phyloP scores from a whole-genome alignment of 169 alveolate species.

The Cryptosporidium ryanae region DNA sequence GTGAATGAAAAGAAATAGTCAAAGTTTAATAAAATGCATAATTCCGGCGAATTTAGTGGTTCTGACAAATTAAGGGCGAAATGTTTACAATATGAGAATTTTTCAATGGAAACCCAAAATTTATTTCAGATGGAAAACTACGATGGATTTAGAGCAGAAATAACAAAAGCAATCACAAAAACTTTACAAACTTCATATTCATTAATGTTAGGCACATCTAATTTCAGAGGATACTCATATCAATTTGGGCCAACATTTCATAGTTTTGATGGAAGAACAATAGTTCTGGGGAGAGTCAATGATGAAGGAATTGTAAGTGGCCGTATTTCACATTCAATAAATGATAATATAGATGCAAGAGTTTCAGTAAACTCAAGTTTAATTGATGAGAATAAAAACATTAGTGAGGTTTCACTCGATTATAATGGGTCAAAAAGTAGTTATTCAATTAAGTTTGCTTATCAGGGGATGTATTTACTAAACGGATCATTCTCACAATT shows the following conservation, averaged over 20 bases:
- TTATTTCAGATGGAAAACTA: constrained; percentile 89
- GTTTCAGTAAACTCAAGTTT: constrained; percentile 85
- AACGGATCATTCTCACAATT: constrained; percentile 88
- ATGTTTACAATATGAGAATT: constrained; percentile 80
- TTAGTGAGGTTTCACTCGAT: constrained; percentile 88
- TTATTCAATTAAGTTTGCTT: constrained; percentile 85
- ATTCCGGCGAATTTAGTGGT: too few relatives aligned
- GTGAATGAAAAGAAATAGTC: too few relatives aligned
- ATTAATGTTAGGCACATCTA: constrained; percentile 86
- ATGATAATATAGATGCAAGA: constrained; percentile 82
- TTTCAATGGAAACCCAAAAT: constrained; percentile 87
- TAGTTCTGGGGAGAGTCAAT: constrained; percentile 85
- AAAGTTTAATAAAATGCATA: too few relatives aligned
- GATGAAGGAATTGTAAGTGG: constrained; percentile 87
- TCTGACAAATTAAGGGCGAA: background rate
- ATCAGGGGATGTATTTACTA: constrained; percentile 90
- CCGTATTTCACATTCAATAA: constrained; percentile 78
- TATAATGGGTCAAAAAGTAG: constrained; percentile 84
- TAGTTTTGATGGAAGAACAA: constrained; percentile 83
- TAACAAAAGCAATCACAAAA: constrained; percentile 84
- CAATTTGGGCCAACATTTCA: constrained; percentile 91
- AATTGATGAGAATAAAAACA: constrained; percentile 84
- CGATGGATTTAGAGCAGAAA: constrained; percentile 92
- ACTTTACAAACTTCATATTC: constrained; percentile 88
- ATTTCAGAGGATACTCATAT: constrained; percentile 86